phyloP scores from a whole-genome alignment of 2,329 filamentous ascomycete species.

The Biscogniauxia sp. region DNA sequence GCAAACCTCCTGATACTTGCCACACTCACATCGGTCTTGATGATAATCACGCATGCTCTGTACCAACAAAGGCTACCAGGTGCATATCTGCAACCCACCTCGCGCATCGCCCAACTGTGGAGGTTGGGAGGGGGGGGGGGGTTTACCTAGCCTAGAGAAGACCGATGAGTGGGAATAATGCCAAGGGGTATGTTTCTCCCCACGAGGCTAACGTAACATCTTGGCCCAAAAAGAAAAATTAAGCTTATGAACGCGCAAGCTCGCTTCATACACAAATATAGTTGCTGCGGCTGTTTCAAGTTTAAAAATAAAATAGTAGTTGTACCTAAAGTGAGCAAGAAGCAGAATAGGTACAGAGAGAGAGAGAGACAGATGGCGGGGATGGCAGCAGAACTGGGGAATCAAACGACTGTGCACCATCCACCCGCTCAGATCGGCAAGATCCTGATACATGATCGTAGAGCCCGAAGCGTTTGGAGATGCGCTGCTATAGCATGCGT shows the following conservation, averaged over 20 bases:
- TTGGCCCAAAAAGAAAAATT: background rate
- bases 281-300: background rate
- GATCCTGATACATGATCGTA: background rate
- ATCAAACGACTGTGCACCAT: background rate
- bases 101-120: too few relatives aligned
- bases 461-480: background rate
- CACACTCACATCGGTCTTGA: background rate
- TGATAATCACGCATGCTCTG: too few relatives aligned
- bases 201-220: background rate
- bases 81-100: background rate
- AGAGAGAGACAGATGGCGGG: too few relatives aligned
- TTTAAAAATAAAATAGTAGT: background rate
- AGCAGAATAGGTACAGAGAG: too few relatives aligned
- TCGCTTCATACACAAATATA: background rate
- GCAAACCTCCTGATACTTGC: background rate
- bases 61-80: too few relatives aligned
- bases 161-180: background rate
- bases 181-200: background rate
- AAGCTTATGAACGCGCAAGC: background rate
- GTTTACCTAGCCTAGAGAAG: background rate
- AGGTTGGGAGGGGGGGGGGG: too few relatives aligned
- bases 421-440: background rate
- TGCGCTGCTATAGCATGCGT: background rate
- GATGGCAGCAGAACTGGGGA: background rate
- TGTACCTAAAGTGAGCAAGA: too few relatives aligned